Evolutionary conservation across 2,329 filamentous ascomycete species (phyloP).

Genomic region (Dothideomycetes sp.): DNA sequence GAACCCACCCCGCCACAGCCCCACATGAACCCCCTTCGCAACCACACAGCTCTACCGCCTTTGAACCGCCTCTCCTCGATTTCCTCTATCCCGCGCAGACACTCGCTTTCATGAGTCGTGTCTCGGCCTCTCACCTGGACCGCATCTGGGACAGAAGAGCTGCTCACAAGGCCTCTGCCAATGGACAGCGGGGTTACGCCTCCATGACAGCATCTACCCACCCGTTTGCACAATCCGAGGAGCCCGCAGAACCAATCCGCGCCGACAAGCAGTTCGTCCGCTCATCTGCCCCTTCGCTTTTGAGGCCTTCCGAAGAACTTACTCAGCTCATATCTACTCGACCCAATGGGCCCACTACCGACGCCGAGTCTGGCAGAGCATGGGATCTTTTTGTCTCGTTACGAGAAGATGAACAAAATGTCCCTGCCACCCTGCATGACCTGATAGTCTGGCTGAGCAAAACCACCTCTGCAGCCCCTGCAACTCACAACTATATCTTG

Average conservation of each 20-base stretch:
- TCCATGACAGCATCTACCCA: constrained; percentile 5
- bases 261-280: too few relatives aligned
- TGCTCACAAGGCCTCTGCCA: not conserved
- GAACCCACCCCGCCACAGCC: too few relatives aligned
- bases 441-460: not conserved
- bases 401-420: not conserved
- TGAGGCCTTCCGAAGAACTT: not conserved
- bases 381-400: not conserved
- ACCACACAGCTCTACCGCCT: not conserved
- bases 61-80: constrained; percentile 26
- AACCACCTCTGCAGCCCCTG: not conserved
- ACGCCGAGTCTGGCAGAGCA: not conserved
- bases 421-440: not conserved
- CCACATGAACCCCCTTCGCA: not conserved
- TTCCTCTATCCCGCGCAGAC: constrained; percentile 38
- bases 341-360: too few relatives aligned
- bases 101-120: constrained; percentile 18
- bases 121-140: not conserved
- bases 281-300: not conserved
- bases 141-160: not conserved
- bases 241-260: too few relatives aligned
- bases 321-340: not conserved
- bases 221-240: not conserved
- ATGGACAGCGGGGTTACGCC: constrained; percentile 7
- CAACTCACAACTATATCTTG: constrained; percentile 1